A percentile compares a stretch with the other conserved stretches of the same genome.
Conservation (phyloP, 805 yeast genomes). For the Hanseniaspora pseudoguilliermondii region DNA sequence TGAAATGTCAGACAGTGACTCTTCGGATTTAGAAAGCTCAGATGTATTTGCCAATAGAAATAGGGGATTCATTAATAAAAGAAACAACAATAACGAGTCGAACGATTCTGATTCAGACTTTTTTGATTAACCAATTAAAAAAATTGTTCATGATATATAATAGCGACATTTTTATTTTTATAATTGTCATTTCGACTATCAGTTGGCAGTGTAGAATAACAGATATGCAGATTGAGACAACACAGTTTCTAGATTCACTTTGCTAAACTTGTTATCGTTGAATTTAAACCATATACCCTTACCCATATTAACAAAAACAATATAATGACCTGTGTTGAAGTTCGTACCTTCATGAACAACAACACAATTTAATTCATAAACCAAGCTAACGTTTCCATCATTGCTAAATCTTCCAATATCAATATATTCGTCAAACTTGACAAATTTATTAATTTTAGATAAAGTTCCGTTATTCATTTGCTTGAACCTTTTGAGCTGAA, state of each 20-base stretch:
- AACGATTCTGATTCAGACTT: slow-evolving; percentile 34
- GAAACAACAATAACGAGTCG: slow-evolving; percentile 19
- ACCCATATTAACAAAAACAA: slow-evolving; percentile 61
- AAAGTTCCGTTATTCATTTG: slow-evolving; percentile 33
- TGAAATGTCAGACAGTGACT: neutral
- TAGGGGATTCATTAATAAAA: neutral
- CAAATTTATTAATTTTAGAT: slow-evolving; percentile 62
- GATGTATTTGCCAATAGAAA: slow-evolving; percentile 9
- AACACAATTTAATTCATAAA: slow-evolving; percentile 75
- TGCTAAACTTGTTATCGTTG: slow-evolving; percentile 74
- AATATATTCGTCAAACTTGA: slow-evolving; percentile 58
- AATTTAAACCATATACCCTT: slow-evolving; percentile 78
- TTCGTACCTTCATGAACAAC: slow-evolving; percentile 86
- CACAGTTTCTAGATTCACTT: slow-evolving; percentile 53
- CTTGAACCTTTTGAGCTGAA: slow-evolving; percentile 66
- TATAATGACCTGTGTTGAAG: slow-evolving; percentile 81
- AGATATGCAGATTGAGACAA: slow-evolving; percentile 65
- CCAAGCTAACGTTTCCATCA: slow-evolving; percentile 19
- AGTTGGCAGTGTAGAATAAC: slow-evolving; percentile 44
- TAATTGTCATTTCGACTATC: neutral
- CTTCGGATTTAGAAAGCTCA: neutral
- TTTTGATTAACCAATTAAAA: slow-evolving; percentile 29
- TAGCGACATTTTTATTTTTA: neutral
- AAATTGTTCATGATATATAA: no score
- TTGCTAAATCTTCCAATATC: slow-evolving; percentile 50